These are phyloP conservation scores for Dictyostelium purpureum DNA, from an alignment of 78 protist species.

Conservation along the genomic window DNA sequence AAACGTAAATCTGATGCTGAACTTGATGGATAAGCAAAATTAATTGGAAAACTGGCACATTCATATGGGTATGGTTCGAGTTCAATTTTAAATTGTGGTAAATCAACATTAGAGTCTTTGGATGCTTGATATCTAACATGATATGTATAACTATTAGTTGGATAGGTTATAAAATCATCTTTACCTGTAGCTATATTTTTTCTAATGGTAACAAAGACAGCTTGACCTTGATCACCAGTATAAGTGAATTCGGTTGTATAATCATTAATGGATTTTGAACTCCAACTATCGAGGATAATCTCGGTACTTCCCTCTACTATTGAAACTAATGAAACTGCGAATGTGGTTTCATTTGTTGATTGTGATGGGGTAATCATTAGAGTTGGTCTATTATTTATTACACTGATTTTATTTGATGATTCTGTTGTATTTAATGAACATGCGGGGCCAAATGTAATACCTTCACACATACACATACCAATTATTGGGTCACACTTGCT, in stretches of 20 bases:
- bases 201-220: background rate
- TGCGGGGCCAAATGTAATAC: background rate
- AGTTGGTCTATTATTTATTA: background rate
- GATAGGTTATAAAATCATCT: background rate
- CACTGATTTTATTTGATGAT: background rate
- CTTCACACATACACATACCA: conserved; percentile 20
- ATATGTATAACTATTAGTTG: background rate
- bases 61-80: background rate
- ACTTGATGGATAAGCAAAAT: conserved; percentile 8
- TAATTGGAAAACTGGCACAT: background rate
- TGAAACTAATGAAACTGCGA: background rate
- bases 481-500: background rate
- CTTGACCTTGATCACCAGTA: background rate
- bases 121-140: background rate
- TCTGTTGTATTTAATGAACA: background rate
- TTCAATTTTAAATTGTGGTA: background rate
- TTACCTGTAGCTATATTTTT: background rate
- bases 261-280: background rate
- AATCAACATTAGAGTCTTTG: background rate
- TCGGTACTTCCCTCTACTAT: background rate
- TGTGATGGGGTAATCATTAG: background rate
- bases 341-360: background rate
- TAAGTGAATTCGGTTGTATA: background rate
- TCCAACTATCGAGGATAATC: background rate
- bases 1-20: background rate